A percentile compares a stretch with the other conserved stretches of the same genome.
Conservation (phyloP, 73 alveolate genomes). For the Breviolum minutum region DNA sequence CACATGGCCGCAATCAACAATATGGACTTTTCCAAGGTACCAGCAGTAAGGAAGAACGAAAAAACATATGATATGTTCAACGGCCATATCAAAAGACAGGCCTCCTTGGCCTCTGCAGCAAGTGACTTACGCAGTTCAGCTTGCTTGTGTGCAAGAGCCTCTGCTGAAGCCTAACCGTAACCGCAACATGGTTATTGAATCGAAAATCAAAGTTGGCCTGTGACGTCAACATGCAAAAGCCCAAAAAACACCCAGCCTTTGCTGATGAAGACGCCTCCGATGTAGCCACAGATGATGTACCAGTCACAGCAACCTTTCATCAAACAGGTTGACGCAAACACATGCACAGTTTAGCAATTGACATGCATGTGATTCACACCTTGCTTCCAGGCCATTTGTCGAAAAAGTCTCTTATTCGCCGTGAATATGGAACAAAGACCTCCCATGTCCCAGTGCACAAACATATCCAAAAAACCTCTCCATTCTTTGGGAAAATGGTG, state of each 20-base stretch:
- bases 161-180: neutral
- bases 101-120: neutral
- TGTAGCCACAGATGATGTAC: neutral
- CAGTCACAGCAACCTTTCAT: neutral
- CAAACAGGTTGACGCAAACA: neutral
- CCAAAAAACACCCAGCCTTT: neutral
- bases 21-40: no score
- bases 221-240: neutral
- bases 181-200: no score
- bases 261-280: no score
- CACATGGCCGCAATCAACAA: no score
- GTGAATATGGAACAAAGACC: slow-evolving; percentile 40
- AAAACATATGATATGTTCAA: neutral
- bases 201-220: no score
- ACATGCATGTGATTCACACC: neutral
- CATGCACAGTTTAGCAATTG: neutral
- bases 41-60: neutral
- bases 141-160: neutral
- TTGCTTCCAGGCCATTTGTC: slow-evolving; percentile 45
- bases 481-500: no score
- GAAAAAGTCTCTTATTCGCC: slow-evolving; percentile 3
- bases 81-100: neutral
- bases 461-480: no score
- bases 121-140: neutral
- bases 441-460: no score